phyloP scores from a whole-genome alignment of 352 stramenopile species.

The Phytophthora aleatoria region DNA sequence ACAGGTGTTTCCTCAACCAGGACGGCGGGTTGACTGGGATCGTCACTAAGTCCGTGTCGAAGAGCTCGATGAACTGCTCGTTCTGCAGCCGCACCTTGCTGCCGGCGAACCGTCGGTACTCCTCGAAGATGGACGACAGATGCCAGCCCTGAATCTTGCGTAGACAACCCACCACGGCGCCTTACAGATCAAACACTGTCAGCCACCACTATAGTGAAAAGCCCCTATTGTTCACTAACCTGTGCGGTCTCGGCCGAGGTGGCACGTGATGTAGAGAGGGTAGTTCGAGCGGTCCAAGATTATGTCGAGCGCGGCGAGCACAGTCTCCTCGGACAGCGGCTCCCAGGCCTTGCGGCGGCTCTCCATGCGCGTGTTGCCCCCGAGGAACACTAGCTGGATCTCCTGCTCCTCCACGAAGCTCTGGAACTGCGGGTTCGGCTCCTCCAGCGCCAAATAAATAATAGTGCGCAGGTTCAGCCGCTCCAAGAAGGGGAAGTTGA shows the following conservation, averaged over 20 bases:
- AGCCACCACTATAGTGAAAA: constrained; percentile 1
- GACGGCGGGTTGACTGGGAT: constrained; percentile 77
- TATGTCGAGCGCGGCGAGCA: constrained; percentile 89
- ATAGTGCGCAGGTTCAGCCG: constrained; percentile 90
- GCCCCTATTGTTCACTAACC: constrained; percentile 36
- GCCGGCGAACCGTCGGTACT: constrained; percentile 91
- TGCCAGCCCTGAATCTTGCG: constrained; percentile 94
- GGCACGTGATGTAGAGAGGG: constrained; percentile 91
- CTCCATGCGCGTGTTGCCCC: constrained; percentile 89
- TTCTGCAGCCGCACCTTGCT: constrained; percentile 92
- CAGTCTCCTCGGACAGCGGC: constrained; percentile 88
- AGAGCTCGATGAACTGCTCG: constrained; percentile 96
- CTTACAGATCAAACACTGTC: constrained; percentile 30
- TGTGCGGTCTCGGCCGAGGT: constrained; percentile 89
- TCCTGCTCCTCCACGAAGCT: constrained; percentile 92
- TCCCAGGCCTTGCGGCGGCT: constrained; percentile 88
- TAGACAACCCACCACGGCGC: constrained; percentile 88
- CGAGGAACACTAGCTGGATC: constrained; percentile 87
- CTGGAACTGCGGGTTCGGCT: constrained; percentile 89
- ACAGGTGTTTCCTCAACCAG: constrained; percentile 71
- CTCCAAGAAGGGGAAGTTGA: constrained; percentile 94
- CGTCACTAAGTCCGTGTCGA: constrained; percentile 92
- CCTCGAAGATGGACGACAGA: constrained; percentile 93
- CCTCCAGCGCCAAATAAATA: constrained; percentile 91
- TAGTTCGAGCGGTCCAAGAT: constrained; percentile 91